Evolutionary conservation across 78 protist species (phyloP).

Genomic region (Salpingoeca rosetta): DNA sequence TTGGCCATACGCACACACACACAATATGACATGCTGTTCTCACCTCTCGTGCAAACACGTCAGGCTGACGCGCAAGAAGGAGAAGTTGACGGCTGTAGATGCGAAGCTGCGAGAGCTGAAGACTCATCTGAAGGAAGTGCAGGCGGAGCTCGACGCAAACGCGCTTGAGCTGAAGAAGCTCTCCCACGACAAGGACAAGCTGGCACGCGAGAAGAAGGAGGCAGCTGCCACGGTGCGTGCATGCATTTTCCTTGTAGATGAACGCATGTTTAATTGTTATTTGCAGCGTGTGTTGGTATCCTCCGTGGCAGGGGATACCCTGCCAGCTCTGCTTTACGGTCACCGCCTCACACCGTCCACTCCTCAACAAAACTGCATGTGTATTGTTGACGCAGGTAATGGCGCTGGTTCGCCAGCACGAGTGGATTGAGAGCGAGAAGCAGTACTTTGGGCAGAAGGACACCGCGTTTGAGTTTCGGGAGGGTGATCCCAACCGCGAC

Average conservation of each 20-base stretch:
- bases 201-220: conserved; percentile 24
- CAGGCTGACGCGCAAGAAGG: too few relatives aligned
- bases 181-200: background rate
- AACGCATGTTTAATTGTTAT: too few relatives aligned
- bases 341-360: too few relatives aligned
- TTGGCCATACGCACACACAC: too few relatives aligned
- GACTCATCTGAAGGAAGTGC: background rate
- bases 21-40: too few relatives aligned
- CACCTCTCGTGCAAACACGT: too few relatives aligned
- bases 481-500: background rate
- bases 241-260: too few relatives aligned
- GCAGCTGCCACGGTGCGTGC: background rate
- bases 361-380: too few relatives aligned
- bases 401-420: conserved; percentile 16
- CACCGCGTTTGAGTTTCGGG: conserved; percentile 56
- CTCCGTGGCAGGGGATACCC: too few relatives aligned
- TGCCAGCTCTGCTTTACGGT: too few relatives aligned
- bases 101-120: conserved; percentile 1
- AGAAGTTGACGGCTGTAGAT: background rate
- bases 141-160: background rate
- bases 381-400: too few relatives aligned
- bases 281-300: too few relatives aligned
- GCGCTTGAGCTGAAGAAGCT: conserved; percentile 20
- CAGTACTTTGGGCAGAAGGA: conserved; percentile 50
- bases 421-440: conserved; percentile 60